These are phyloP conservation scores for Phyllosticta citribraziliensis DNA, from an alignment of 2,329 filamentous ascomycete genomes.

Conservation along the genomic window DNA sequence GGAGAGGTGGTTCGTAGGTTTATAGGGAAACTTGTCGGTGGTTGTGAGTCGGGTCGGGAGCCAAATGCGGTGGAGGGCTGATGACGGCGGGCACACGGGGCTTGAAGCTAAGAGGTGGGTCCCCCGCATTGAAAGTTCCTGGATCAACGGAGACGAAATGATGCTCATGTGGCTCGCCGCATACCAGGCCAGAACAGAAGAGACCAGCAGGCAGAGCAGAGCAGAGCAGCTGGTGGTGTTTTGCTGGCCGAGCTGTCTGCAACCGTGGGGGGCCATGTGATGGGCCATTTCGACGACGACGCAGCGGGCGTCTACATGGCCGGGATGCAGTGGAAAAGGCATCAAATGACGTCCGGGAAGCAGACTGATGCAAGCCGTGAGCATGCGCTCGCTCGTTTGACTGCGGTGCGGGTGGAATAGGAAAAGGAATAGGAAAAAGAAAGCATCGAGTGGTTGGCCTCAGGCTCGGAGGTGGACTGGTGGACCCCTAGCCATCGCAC, in stretches of 20 bases:
- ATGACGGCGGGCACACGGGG: slow-evolving; percentile 10
- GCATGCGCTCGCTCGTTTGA: background rate
- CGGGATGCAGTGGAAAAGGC: background rate
- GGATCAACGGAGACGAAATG: background rate
- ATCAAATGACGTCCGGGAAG: slow-evolving; percentile 6
- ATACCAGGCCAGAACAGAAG: background rate
- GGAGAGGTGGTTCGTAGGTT: background rate
- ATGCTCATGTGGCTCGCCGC: slow-evolving; percentile 1
- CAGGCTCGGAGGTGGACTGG: background rate
- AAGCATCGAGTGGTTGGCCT: background rate
- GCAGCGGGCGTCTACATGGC: too few relatives aligned
- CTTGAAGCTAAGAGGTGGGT: slow-evolving; percentile 11
- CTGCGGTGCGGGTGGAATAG: background rate
- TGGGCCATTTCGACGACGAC: background rate
- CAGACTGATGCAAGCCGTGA: slow-evolving; percentile 1
- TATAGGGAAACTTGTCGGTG: background rate
- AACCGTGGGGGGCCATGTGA: background rate
- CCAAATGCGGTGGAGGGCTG: background rate
- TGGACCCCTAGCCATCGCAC: background rate
- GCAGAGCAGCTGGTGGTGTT: background rate
- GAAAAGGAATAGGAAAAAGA: background rate
- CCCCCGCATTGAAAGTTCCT: slow-evolving; percentile 8
- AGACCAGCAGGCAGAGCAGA: too few relatives aligned
- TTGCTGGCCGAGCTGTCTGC: background rate
- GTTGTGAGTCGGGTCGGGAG: background rate